Base-by-base conservation (phyloP, 441 rosid genomes). In the Francoa sonchifolia region DNA sequence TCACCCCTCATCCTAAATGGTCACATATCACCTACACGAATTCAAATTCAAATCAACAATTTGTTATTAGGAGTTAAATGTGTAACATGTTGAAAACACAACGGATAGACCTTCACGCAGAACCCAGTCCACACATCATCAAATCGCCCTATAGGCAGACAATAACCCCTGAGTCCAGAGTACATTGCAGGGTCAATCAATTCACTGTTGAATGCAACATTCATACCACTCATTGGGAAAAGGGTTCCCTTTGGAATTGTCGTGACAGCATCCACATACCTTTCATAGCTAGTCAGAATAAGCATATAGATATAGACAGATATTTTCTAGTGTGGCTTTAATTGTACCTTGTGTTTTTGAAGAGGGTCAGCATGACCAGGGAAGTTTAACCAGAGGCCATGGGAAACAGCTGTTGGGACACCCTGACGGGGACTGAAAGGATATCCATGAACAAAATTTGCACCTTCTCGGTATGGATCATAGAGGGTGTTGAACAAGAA, bases 91-190 rank as follows among this genome's bases (percentile, higher is more conserved):
- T 2, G 26, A 32, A 39, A 17, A 37, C 25, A 39, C 9, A 19
- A 12, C 20, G 11, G 21, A 14, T 14, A 8, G 61, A 87, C 97
- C 95, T 88, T 84, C 59, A 41, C 50, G 46, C 97, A 88, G 95
- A 95, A 88, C 52, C 97, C 97, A 48, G 97, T 94, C 97, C 97
- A 88, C 97, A 88, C 84, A 42, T 88, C 97, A 5, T 88, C 97
- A 29, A 83, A 88, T 11, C 97, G 95, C 42, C 95, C 95, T 26
- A 88, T 88, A 29, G 97, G 97, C 69, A 83, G 97, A 44, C 97
- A 94, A 59, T 88, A 93, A 34, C 97, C 97, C 97, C 83, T 88
- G 37, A 88, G 97, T 50, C 97, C 97, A 43, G 83, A 88, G 85
- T 88, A 88, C 97, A 88, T 88, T 39, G 97, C 95, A 23, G 97